phyloP scores from a whole-genome alignment of 148 eudicot genomes.

The Beta vulgaris region DNA sequence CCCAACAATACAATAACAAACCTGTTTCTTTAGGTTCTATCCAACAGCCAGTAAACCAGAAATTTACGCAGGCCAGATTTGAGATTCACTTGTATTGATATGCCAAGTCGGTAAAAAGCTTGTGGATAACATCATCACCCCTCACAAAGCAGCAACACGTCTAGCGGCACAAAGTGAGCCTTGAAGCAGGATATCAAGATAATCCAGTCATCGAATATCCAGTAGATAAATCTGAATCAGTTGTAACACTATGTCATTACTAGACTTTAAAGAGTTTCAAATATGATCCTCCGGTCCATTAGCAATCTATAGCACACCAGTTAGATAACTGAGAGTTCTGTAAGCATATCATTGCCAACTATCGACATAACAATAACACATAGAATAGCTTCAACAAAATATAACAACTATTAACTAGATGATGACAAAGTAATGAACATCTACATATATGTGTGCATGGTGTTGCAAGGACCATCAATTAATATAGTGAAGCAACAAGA shows the following conservation, averaged over 20 bases:
- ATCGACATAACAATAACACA: too few species aligned
- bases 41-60: neutral
- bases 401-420: too few species aligned
- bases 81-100: constrained; percentile 81
- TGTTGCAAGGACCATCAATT: neutral
- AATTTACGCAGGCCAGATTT: constrained; percentile 11
- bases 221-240: neutral
- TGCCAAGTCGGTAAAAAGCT: constrained; percentile 85
- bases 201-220: neutral
- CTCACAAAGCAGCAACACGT: constrained; percentile 85
- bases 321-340: neutral
- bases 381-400: too few species aligned
- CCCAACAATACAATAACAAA: neutral
- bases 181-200: constrained; percentile 34
- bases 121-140: constrained; percentile 93
- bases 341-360: neutral
- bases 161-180: constrained; percentile 91
- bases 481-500: neutral
- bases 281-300: too few species aligned
- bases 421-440: neutral
- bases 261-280: too few species aligned
- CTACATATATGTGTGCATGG: neutral
- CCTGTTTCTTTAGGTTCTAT: neutral
- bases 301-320: neutral
- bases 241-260: neutral